phyloP scores from a whole-genome alignment of 106 monocot genomes.

The Apostasia shenzhenica region DNA sequence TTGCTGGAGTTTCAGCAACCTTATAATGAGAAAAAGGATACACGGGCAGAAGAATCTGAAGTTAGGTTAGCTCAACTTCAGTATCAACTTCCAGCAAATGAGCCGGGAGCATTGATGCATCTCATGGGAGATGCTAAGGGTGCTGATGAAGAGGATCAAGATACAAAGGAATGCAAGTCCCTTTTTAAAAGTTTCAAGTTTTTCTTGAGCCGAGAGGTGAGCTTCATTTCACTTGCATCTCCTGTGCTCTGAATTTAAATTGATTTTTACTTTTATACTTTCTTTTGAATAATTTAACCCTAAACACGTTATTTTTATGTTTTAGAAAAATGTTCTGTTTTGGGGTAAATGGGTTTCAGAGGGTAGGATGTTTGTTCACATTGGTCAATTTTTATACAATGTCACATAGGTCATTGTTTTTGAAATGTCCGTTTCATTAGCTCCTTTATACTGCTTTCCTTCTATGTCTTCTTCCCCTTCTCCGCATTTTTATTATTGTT shows the following conservation, averaged over 20 bases:
- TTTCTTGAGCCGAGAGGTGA: constrained; percentile 89
- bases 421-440: neutral
- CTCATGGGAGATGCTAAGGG: constrained; percentile 58
- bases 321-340: too few species aligned
- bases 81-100: constrained; percentile 65
- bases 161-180: constrained; percentile 73
- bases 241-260: neutral
- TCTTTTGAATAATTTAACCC: neutral
- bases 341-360: too few species aligned
- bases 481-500: too few species aligned
- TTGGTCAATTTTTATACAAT: too few species aligned
- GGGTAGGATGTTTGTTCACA: too few species aligned
- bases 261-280: constrained; percentile 4
- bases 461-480: too few species aligned
- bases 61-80: constrained; percentile 76
- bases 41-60: constrained; percentile 35
- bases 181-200: constrained; percentile 78
- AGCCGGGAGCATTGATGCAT: constrained; percentile 88
- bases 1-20: constrained; percentile 19
- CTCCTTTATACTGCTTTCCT: too few species aligned
- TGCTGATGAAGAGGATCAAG: constrained; percentile 61
- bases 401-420: too few species aligned
- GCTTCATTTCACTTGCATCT: neutral
- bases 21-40: constrained; percentile 12
- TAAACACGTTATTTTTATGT: neutral